Evolutionary conservation across 2,329 filamentous ascomycete species (phyloP).

Genomic region (Berkeleyomyces basicola): DNA sequence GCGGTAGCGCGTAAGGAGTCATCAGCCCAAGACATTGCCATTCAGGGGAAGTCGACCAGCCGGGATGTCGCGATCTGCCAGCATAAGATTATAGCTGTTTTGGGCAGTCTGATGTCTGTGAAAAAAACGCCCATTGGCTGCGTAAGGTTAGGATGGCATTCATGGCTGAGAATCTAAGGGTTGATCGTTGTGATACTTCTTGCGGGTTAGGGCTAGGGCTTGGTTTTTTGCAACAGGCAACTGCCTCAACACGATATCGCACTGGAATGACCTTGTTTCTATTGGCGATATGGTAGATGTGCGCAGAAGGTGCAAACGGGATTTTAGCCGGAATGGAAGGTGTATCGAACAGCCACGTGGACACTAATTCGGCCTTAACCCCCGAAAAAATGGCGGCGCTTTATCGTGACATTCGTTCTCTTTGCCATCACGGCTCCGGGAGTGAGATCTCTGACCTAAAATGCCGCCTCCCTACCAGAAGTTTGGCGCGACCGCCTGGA

Average conservation of each 20-base stretch:
- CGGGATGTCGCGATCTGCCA: too few relatives aligned
- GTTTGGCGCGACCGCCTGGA: neutral
- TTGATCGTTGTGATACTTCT: neutral
- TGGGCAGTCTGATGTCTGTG: too few relatives aligned
- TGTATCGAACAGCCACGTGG: neutral
- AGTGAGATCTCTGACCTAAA: neutral
- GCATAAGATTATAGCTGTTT: too few relatives aligned
- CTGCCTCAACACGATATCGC: neutral
- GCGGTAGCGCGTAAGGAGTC: too few relatives aligned
- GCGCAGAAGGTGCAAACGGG: neutral
- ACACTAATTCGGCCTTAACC: neutral
- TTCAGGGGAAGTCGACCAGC: too few relatives aligned
- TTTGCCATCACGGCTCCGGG: neutral
- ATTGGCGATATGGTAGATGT: neutral
- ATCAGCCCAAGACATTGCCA: too few relatives aligned
- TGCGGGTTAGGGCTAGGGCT: neutral
- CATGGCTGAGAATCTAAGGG: too few relatives aligned
- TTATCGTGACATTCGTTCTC: neutral
- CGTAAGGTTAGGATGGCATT: neutral
- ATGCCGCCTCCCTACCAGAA: neutral
- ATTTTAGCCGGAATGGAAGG: neutral
- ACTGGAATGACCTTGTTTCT: neutral
- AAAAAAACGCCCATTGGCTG: neutral
- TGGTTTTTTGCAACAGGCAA: neutral
- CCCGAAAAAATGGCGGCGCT: neutral